A percentile compares a stretch with the other conserved stretches of the same genome.
Conservation (phyloP, 2,329 filamentous ascomycete genomes). For the Pseudophaeomoniella oleicola region DNA sequence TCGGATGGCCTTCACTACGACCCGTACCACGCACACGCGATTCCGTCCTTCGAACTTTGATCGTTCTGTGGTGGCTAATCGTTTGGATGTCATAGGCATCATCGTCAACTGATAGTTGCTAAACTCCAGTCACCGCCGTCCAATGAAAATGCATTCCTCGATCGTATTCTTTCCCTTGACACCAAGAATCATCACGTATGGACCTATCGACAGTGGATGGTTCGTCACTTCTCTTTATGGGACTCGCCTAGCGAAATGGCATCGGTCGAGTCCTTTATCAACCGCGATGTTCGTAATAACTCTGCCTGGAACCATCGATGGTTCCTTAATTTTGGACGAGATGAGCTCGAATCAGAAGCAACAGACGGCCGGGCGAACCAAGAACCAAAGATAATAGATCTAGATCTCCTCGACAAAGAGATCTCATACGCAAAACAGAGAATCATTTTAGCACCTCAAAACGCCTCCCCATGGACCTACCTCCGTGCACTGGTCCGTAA, state of each 20-base stretch:
- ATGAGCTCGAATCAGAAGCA: constrained; percentile 27
- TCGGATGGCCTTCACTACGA: too few species aligned
- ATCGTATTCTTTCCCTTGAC: constrained; percentile 67
- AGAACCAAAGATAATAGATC: constrained; percentile 32
- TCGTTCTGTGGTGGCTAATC: constrained; percentile 51
- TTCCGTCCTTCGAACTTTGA: too few species aligned
- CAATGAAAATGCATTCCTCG: constrained; percentile 62
- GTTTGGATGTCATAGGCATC: constrained; percentile 44
- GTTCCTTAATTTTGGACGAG: constrained; percentile 66
- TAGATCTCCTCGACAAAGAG: constrained; percentile 57
- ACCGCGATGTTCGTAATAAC: constrained; percentile 81
- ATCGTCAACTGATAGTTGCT: constrained; percentile 40
- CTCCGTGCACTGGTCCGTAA: constrained; percentile 61
- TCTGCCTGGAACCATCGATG: constrained; percentile 96
- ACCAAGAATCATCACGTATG: constrained; percentile 98
- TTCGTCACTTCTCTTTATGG: constrained; percentile 48
- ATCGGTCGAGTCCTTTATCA: constrained; percentile 58
- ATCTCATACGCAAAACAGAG: constrained; percentile 58
- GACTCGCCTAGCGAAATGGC: constrained; percentile 47
- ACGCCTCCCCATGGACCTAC: constrained; percentile 91
- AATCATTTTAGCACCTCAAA: constrained; percentile 72
- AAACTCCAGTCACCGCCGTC: constrained; percentile 43
- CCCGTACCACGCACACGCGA: too few species aligned
- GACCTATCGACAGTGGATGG: constrained; percentile 75
- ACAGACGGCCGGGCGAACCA: constrained; percentile 1